Conservation (phyloP, 148 eudicot species). For the Rhododendron griersonianum region DNA sequence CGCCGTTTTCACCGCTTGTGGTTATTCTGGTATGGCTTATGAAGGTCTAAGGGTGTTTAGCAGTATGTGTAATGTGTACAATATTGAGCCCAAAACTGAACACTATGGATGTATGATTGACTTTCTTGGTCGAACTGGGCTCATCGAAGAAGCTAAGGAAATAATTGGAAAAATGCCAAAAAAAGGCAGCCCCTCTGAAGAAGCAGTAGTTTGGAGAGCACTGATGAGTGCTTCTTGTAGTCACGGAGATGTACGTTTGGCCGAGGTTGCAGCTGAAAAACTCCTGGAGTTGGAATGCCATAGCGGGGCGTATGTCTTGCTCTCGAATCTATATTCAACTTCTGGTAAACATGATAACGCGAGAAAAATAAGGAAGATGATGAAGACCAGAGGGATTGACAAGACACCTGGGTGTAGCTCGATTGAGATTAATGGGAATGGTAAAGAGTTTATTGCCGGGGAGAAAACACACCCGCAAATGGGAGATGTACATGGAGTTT, state of each 20-base stretch:
- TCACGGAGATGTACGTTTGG: constrained; percentile 11
- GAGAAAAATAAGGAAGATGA: constrained; percentile 22
- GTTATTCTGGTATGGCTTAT: constrained; percentile 29
- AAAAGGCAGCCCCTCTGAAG: constrained; percentile 12
- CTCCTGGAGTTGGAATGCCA: constrained; percentile 24
- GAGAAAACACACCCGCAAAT: constrained; percentile 19
- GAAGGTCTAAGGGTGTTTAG: constrained; percentile 30
- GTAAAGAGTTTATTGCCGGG: constrained; percentile 34
- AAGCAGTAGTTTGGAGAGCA: constrained; percentile 31
- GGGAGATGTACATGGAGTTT: constrained; percentile 9
- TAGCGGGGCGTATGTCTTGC: constrained; percentile 30
- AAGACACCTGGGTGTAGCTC: constrained; percentile 41
- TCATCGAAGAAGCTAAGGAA: constrained; percentile 24
- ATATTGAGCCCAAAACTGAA: constrained; percentile 26
- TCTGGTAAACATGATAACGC: constrained; percentile 14
- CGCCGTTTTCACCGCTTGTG: constrained; percentile 30
- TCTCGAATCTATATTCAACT: constrained; percentile 25
- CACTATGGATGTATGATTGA: constrained; percentile 31
- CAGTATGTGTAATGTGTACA: constrained; percentile 18
- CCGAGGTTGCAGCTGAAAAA: constrained; percentile 20
- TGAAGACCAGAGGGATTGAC: constrained; percentile 21
- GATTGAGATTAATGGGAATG: constrained; percentile 26
- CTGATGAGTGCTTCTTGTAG: constrained; percentile 20
- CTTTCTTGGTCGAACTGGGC: constrained; percentile 24
- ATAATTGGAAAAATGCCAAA: constrained; percentile 19